Conservation (phyloP, 108 stramenopile species). For the Conticribra weissflogii region DNA sequence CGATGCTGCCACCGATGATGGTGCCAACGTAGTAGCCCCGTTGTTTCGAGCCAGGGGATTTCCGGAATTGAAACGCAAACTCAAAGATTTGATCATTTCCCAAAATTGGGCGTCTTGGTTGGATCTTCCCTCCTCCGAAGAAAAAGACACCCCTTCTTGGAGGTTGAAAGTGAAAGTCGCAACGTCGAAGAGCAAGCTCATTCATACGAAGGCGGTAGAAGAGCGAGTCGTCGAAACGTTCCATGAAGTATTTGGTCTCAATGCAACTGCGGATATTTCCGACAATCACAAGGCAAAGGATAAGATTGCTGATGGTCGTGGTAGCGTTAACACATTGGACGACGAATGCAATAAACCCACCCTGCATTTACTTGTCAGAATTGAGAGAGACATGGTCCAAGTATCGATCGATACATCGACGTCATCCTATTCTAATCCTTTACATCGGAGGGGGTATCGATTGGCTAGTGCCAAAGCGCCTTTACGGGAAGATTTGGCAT, state of each 20-base stretch:
- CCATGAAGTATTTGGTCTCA: conserved; percentile 43
- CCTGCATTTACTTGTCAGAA: conserved; percentile 51
- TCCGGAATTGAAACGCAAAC: conserved; percentile 67
- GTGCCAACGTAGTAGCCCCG: conserved; percentile 23
- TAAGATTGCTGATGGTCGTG: neutral
- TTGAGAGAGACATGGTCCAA: conserved; percentile 63
- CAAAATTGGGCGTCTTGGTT: conserved; percentile 55
- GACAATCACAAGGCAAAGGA: neutral
- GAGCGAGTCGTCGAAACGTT: conserved; percentile 59
- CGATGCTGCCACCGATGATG: conserved; percentile 15
- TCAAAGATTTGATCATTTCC: conserved; percentile 50
- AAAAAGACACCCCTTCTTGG: conserved; percentile 17
- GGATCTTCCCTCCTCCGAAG: neutral
- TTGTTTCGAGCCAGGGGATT: conserved; percentile 64
- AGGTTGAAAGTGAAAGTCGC: conserved; percentile 58
- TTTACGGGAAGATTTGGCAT: conserved; percentile 81
- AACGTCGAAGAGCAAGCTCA: conserved; percentile 66
- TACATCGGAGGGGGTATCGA: conserved; percentile 80
- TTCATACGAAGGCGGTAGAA: conserved; percentile 68
- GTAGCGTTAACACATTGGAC: no score
- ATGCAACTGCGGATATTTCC: conserved; percentile 9
- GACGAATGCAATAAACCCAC: conserved; percentile 18
- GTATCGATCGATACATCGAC: conserved; percentile 56
- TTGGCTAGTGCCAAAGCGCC: conserved; percentile 71
- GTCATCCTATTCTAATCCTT: conserved; percentile 37